Base-by-base conservation (phyloP, 1,139 yeast genomes). In the Lodderomyces beijingensis region DNA sequence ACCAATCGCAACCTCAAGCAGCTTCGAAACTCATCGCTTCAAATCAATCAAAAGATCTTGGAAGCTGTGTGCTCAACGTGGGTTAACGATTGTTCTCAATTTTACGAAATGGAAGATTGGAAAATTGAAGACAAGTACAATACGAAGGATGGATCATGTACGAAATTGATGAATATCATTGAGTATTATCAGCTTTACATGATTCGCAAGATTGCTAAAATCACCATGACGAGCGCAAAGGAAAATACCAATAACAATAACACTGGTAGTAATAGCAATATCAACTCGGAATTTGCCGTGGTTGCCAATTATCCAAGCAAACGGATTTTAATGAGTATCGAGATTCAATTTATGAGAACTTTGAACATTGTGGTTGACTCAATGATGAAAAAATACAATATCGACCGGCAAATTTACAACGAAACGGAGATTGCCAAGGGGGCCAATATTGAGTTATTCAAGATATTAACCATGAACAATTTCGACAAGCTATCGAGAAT, bases 81-180 rank as follows among this genome's bases (percentile, higher is more conserved):
- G 74, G 65, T 67, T 2, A 68, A 68, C 42, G 74, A 68, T 43
- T 67, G 73, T 42, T 52, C 69, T 2, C 74, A 68, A 42, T 62
- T 68, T 30, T 66, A 62, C 45, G 72, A 65, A 34, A 49, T 68
- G 21, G 74, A 68, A 37, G 56, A 51, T 31, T 67, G 74, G 73
- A 66, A 59, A 32, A 50, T 58, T 12, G 55, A 53, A 20, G 43
- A 44, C 10, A 41, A 43, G 20, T 19, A 30, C 16, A 30, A 29
- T 10, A 15, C 23, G 11, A 18, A 28, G 10, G 35, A 33, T 3
- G 55, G 62, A 2, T 50, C 51, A 2, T 53, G 49, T 39, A 67
- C 74, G 4, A 63, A 60, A 35, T 42, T 59, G 33, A 54, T 66
- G 43, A 56, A 55, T 35, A 53, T 65, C 1, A 51, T 67, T 27